A percentile compares a stretch with the other conserved stretches of the same genome.
phyloP scores from a whole-genome alignment of 805 yeast genomes.

The Isabelozyma gotoi region DNA sequence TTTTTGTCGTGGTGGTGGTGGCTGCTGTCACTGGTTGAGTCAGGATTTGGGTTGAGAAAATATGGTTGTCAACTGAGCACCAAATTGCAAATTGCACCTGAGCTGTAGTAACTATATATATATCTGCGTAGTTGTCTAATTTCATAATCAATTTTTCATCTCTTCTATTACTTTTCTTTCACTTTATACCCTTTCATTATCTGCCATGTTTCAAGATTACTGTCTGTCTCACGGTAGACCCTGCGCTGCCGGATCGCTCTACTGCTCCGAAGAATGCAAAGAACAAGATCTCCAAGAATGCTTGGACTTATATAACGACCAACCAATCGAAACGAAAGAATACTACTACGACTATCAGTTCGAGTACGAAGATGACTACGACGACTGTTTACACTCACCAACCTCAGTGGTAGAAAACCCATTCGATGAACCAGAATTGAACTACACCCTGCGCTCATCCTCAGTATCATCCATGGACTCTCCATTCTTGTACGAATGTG shows the following conservation, averaged over 20 bases:
- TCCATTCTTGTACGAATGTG: background rate
- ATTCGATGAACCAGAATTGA: background rate
- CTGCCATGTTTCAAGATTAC: constrained; percentile 18
- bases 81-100: background rate
- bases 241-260: constrained; percentile 16
- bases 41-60: background rate
- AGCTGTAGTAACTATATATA: background rate
- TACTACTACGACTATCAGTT: constrained; percentile 3
- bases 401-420: background rate
- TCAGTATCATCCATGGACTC: background rate
- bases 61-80: background rate
- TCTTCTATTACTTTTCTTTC: background rate
- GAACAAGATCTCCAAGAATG: constrained; percentile 12
- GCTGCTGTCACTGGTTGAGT: background rate
- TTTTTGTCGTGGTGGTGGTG: background rate
- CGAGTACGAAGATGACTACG: constrained; percentile 2
- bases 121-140: background rate
- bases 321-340: background rate
- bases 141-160: background rate
- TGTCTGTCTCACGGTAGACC: constrained; percentile 20
- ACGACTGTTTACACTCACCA: constrained; percentile 1
- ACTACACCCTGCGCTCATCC: background rate
- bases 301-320: constrained; percentile 2
- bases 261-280: constrained; percentile 19
- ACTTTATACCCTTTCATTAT: too few species aligned